phyloP scores from a whole-genome alignment of 73 alveolate species.

The Paraurostyla sp. region DNA sequence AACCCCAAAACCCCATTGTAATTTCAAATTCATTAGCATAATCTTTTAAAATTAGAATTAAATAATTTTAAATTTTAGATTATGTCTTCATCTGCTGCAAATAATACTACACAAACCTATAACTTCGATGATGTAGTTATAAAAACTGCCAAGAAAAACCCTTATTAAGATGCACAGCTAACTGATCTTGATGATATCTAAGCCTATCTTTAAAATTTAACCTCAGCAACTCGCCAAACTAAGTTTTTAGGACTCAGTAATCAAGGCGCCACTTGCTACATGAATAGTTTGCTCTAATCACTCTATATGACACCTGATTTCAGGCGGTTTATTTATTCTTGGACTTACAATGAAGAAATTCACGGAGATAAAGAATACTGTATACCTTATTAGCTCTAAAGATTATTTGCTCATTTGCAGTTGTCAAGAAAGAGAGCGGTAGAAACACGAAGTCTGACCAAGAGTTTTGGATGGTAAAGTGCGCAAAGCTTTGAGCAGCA shows the following conservation, averaged over 20 bases:
- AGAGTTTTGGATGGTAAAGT: slow-evolving; percentile 82
- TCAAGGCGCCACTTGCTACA: slow-evolving; percentile 98
- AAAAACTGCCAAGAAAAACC: not conserved
- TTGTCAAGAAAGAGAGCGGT: slow-evolving; percentile 63
- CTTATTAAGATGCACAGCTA: not conserved
- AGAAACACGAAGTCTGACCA: slow-evolving; percentile 84
- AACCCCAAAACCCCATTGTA: too few relatives aligned
- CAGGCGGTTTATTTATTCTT: slow-evolving; percentile 84
- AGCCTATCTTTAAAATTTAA: not conserved
- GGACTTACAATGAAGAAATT: slow-evolving; percentile 71
- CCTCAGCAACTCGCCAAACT: not conserved
- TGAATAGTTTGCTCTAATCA: slow-evolving; percentile 96
- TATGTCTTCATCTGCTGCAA: too few relatives aligned
- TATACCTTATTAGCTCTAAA: slow-evolving; percentile 81
- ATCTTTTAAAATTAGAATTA: too few relatives aligned
- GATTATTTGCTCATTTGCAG: slow-evolving; percentile 77
- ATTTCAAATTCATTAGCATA: too few relatives aligned
- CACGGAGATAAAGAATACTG: slow-evolving; percentile 78
- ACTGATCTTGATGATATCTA: not conserved
- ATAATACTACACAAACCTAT: too few relatives aligned
- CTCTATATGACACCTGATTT: slow-evolving; percentile 98
- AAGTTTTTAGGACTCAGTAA: slow-evolving; percentile 92
- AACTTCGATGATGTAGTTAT: not conserved
- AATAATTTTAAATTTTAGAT: too few relatives aligned
- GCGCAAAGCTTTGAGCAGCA: slow-evolving; percentile 77